phyloP scores from a whole-genome alignment of 805 yeast species.

The Yarrowia divulgata region DNA sequence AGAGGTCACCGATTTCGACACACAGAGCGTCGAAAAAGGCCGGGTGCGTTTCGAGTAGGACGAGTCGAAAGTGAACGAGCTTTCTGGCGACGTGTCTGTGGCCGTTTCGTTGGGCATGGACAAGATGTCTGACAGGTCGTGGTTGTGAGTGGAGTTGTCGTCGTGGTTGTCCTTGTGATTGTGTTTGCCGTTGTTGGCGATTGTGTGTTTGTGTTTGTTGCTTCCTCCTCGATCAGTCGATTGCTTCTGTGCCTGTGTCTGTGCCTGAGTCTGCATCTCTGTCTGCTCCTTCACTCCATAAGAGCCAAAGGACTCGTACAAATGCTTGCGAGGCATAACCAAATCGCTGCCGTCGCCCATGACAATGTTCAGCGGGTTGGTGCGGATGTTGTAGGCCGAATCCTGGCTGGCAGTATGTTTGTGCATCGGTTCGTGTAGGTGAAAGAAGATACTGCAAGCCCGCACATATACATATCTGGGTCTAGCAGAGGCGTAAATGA shows the following conservation, averaged over 20 bases:
- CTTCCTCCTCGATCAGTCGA: background rate
- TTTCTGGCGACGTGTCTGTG: constrained; percentile 1
- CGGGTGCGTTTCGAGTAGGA: constrained; percentile 19
- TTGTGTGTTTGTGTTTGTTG: background rate
- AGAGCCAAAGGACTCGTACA: constrained; percentile 25
- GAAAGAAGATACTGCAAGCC: background rate
- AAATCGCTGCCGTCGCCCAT: constrained; percentile 50
- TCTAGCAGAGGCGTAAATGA: background rate
- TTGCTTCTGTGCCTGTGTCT: background rate
- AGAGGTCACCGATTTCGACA: constrained; percentile 5
- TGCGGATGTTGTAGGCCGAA: constrained; percentile 46
- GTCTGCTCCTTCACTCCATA: background rate
- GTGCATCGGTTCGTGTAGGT: constrained; percentile 42
- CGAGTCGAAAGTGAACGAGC: constrained; percentile 21
- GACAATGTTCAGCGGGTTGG: constrained; percentile 50
- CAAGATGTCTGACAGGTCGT: background rate
- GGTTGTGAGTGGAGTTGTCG: no score
- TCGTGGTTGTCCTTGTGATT: background rate
- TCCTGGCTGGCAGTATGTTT: constrained; percentile 44
- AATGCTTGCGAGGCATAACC: constrained; percentile 41
- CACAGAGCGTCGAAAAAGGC: constrained; percentile 19
- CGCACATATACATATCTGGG: constrained; percentile 10
- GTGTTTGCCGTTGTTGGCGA: background rate
- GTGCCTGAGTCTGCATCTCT: no score
- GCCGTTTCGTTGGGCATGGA: constrained; percentile 1